A percentile compares a stretch with the other conserved stretches of the same genome.
These are phyloP conservation scores for Phaeosphaeria sp. DNA, from an alignment of 2,329 filamentous ascomycete genomes.

Conservation along the genomic window DNA sequence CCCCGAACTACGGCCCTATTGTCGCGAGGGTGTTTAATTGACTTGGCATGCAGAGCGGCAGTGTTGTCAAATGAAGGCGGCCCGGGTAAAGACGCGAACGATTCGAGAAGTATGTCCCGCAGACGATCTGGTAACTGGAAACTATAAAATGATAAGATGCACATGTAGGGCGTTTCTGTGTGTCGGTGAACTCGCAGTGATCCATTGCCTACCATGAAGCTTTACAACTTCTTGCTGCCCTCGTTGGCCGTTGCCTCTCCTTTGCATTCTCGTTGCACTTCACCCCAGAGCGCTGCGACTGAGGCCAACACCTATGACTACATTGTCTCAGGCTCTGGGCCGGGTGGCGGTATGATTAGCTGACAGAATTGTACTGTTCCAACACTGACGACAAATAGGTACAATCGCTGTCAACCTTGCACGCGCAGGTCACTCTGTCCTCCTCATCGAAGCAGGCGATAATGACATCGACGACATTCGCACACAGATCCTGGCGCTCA, in stretches of 20 bases:
- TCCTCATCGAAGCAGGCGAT: slow-evolving; percentile 63
- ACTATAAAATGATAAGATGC: not conserved
- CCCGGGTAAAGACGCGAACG: not conserved
- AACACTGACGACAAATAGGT: slow-evolving; percentile 9
- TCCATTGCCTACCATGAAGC: slow-evolving; percentile 6
- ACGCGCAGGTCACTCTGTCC: slow-evolving; percentile 61
- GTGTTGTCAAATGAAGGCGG: slow-evolving; percentile 2
- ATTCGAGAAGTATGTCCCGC: not conserved
- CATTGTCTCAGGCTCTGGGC: slow-evolving; percentile 3
- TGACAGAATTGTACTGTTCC: not conserved
- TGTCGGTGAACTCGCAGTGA: not conserved
- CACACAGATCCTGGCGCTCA: slow-evolving; percentile 60
- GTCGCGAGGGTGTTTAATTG: not conserved
- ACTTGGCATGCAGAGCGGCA: not conserved
- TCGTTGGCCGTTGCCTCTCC: slow-evolving; percentile 7
- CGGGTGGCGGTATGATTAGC: not conserved
- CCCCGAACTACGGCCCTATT: not conserved
- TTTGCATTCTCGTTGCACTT: slow-evolving; percentile 6
- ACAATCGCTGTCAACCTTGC: slow-evolving; percentile 59
- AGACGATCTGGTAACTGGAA: not conserved
- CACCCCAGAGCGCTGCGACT: slow-evolving; percentile 6
- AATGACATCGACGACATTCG: slow-evolving; percentile 56
- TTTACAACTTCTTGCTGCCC: slow-evolving; percentile 5
- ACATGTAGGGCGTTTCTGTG: not conserved
- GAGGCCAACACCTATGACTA: slow-evolving; percentile 30